A percentile compares a stretch with the other conserved stretches of the same genome.
Conservation (phyloP, 2,329 filamentous ascomycete species). For the Thelonectria discophora region DNA sequence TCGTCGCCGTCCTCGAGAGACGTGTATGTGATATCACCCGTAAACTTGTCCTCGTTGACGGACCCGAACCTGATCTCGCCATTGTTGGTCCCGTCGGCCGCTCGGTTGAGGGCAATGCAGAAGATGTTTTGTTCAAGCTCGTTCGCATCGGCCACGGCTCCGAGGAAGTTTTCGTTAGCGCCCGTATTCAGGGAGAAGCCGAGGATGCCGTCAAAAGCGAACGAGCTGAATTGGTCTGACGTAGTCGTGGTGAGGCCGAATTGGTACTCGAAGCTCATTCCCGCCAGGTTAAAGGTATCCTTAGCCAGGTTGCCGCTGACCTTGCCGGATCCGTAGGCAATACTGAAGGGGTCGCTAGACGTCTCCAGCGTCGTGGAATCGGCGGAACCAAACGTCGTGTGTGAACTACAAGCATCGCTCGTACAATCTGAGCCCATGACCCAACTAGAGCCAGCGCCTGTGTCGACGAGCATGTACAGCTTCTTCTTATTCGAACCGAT, state of each 20-base stretch:
- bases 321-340: slow-evolving; percentile 80
- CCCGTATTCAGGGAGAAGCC: slow-evolving; percentile 74
- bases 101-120: slow-evolving; percentile 74
- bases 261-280: slow-evolving; percentile 68
- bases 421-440: slow-evolving; percentile 78
- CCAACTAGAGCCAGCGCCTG: slow-evolving; percentile 80
- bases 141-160: slow-evolving; percentile 65
- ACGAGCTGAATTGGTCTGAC: slow-evolving; percentile 77
- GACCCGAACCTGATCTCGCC: slow-evolving; percentile 83
- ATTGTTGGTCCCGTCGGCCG: slow-evolving; percentile 70
- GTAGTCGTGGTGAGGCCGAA: slow-evolving; percentile 79
- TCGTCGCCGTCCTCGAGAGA: slow-evolving; percentile 62
- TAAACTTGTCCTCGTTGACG: slow-evolving; percentile 72
- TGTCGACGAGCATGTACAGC: slow-evolving; percentile 71
- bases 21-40: slow-evolving; percentile 74
- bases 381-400: slow-evolving; percentile 73
- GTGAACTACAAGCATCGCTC: slow-evolving; percentile 71
- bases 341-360: slow-evolving; percentile 64
- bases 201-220: slow-evolving; percentile 88
- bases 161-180: slow-evolving; percentile 72
- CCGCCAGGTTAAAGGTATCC: slow-evolving; percentile 74
- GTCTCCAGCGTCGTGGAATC: slow-evolving; percentile 72
- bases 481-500: slow-evolving; percentile 64
- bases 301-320: slow-evolving; percentile 72
- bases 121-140: slow-evolving; percentile 72